These are phyloP conservation scores for Candida loeiensis DNA, from an alignment of 805 yeast species.

Conservation along the genomic window DNA sequence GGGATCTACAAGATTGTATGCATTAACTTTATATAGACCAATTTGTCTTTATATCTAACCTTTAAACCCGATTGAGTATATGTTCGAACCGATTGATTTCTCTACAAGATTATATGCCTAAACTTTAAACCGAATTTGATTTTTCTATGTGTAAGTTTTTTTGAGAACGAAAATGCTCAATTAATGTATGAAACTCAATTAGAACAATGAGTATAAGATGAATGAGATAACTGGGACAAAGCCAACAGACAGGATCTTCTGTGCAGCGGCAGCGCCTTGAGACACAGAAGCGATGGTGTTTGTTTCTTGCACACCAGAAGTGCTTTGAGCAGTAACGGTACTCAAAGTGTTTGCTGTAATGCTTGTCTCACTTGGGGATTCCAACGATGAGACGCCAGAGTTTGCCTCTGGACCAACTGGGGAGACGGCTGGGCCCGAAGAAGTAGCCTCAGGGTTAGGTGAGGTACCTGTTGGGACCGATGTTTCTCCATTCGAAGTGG, in stretches of 20 bases:
- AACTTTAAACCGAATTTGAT: neutral
- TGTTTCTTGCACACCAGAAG: neutral
- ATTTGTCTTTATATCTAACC: no score
- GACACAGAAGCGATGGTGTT: neutral
- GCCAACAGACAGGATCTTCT: neutral
- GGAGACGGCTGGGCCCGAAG: no score
- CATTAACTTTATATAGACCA: no score
- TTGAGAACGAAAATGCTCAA: neutral
- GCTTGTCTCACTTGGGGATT: neutral
- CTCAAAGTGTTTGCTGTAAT: neutral
- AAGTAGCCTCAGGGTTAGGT: no score
- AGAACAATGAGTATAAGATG: neutral
- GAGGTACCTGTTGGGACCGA: no score
- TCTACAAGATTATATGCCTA: neutral
- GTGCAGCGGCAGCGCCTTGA: neutral
- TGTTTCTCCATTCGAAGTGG: no score
- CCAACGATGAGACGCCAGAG: neutral
- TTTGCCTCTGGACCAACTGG: neutral
- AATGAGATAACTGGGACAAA: neutral
- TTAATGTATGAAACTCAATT: neutral
- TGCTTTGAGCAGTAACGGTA: conserved; percentile 1
- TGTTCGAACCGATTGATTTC: no score
- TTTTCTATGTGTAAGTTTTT: neutral
- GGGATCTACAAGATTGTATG: no score
- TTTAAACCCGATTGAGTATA: no score